Conservation (phyloP, 2,329 filamentous ascomycete genomes). For the Colletotrichum liaoningense region DNA sequence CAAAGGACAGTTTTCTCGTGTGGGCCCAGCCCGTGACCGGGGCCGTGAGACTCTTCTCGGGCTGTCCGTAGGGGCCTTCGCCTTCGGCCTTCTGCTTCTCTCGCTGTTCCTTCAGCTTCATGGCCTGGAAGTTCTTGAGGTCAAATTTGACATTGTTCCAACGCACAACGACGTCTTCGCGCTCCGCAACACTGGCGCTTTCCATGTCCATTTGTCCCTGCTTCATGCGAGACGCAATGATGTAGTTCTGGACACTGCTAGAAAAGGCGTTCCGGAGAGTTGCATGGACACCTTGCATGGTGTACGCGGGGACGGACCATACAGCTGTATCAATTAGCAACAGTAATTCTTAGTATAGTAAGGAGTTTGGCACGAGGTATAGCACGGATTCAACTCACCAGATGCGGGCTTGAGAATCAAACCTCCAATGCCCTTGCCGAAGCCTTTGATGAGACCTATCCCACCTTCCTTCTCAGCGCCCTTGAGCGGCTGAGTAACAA, state of each 20-base stretch:
- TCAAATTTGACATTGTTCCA: slow-evolving; percentile 73
- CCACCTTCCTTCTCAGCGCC: slow-evolving; percentile 63
- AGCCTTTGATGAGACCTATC: slow-evolving; percentile 77
- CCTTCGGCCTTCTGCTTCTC: slow-evolving; percentile 42
- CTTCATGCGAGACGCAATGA: slow-evolving; percentile 79
- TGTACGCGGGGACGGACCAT: slow-evolving; percentile 81
- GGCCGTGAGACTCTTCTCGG: slow-evolving; percentile 32
- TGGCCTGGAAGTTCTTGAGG: slow-evolving; percentile 69
- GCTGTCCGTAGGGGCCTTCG: slow-evolving; percentile 35
- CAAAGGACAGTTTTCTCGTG: slow-evolving; percentile 59
- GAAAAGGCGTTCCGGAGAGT: slow-evolving; percentile 79
- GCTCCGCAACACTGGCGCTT: slow-evolving; percentile 66
- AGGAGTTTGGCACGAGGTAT: no score
- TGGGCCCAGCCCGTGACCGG: slow-evolving; percentile 60
- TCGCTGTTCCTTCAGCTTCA: slow-evolving; percentile 59
- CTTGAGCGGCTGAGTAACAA: slow-evolving; percentile 81
- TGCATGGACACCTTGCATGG: slow-evolving; percentile 84
- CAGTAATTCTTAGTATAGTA: not conserved
- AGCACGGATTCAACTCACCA: slow-evolving; percentile 59
- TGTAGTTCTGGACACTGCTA: slow-evolving; percentile 80
- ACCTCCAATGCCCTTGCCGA: slow-evolving; percentile 87
- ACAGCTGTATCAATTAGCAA: slow-evolving; percentile 55
- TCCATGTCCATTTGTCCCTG: slow-evolving; percentile 78
- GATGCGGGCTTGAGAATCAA: slow-evolving; percentile 85
- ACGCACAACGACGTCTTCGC: slow-evolving; percentile 70